Percentiles rank a stretch among this genome's conserved stretches.
Conservation (phyloP, 1,284 basidiomycete genomes). For the Heterobasidion irregulare region DNA sequence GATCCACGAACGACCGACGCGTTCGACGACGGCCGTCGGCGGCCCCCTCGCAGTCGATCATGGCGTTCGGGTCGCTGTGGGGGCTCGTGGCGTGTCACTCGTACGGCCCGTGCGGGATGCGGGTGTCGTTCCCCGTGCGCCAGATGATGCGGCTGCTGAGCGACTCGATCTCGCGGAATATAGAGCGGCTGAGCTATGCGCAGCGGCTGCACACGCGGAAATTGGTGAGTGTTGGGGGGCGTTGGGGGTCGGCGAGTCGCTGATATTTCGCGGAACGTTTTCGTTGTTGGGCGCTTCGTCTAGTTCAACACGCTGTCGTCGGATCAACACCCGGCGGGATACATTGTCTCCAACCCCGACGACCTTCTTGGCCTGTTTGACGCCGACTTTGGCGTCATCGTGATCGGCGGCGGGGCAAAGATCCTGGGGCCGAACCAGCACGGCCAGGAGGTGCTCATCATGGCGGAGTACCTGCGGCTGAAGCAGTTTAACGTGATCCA, state of each 20-base stretch:
- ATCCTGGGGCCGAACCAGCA: constrained; percentile 75
- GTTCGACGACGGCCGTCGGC: not conserved
- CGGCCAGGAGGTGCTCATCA: constrained; percentile 80
- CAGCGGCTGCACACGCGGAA: constrained; percentile 74
- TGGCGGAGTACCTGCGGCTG: constrained; percentile 79
- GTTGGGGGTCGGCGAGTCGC: too few species aligned
- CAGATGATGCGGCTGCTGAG: constrained; percentile 79
- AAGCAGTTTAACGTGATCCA: constrained; percentile 66
- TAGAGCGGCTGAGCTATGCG: constrained; percentile 79
- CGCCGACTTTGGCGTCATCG: constrained; percentile 79
- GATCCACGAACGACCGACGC: too few species aligned
- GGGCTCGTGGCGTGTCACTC: constrained; percentile 82
- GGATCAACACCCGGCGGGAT: constrained; percentile 70
- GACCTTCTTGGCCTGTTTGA: constrained; percentile 80
- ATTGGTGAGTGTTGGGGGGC: constrained; percentile 35
- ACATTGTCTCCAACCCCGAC: constrained; percentile 84
- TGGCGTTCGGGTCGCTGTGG: constrained; percentile 81
- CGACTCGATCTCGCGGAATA: constrained; percentile 78
- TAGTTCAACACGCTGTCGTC: constrained; percentile 76
- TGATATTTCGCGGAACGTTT: too few species aligned
- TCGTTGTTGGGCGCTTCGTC: too few species aligned
- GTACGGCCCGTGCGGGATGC: constrained; percentile 73
- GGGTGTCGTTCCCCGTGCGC: constrained; percentile 79
- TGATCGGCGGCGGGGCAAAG: constrained; percentile 83
- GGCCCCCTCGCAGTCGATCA: constrained; percentile 52